Base-by-base conservation (phyloP, 305 asterid species). In the Salvia sclarea region DNA sequence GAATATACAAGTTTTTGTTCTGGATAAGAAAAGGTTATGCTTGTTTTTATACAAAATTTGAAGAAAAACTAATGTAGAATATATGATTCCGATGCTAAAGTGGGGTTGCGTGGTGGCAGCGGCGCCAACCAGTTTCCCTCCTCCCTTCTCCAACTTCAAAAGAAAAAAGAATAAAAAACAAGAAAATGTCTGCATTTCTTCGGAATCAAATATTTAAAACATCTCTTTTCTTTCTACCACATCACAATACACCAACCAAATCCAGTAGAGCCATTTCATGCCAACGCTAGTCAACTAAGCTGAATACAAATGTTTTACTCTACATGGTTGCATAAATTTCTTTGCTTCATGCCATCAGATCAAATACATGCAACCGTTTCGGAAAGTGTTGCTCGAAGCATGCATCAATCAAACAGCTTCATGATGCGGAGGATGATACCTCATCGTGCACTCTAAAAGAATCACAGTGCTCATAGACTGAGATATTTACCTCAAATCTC, bases 161-260 rank as follows among this genome's bases (percentile, higher is more conserved):
- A 38, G 44, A 38, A 38, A 28, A 33, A 13, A 18, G 20, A 33
- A 11, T 25, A 48, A 3, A 48, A 18, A 16, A 47, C 25, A 14
- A 48, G 4, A 50, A 1, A 43, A 13, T 35, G 28, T 35, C 25
- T 12, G 43, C 56, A 57, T 5, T n/a, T 17, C 47, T 44, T 52
- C 33, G 5, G 13, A 63, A 63, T 12, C 44, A 45, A 38, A 24
- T 38, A 62, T 21, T 61, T 9, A 11, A 31, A 6, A 49, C 11
- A 14, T 49, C 38, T 24, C 38, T 20, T 14, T 25, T 66, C 30
- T 17, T 17, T 40, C 55, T 45, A 31, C 24, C 58, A 57, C 22
- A 44, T 64, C 47, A 64, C n/a, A 18, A 47, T 55, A 41, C 17
- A 16, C 25, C 8, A 16, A 41, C 53, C 3, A 55, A 62, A 68